Percentiles rank a stretch among this genome's conserved stretches.
Conservation (phyloP, 176 grass and related monocot genomes). For the Cenchrus purpureus region DNA sequence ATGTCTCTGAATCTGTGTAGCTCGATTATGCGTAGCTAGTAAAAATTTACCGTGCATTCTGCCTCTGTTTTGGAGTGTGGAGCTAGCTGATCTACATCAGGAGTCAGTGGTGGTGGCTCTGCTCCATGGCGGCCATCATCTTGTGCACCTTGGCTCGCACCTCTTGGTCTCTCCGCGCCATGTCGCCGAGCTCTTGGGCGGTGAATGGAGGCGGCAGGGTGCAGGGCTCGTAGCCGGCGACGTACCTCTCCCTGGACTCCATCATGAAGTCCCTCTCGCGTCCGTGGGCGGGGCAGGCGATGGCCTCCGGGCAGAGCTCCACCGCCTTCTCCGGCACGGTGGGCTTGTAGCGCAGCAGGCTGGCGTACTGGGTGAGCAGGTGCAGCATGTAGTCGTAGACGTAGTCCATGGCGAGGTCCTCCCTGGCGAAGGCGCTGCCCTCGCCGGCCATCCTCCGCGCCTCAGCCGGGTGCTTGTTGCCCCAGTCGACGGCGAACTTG, state of each 20-base stretch:
- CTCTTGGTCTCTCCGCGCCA: slow-evolving; percentile 14
- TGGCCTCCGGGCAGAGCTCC: slow-evolving; percentile 63
- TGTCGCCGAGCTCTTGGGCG: slow-evolving; percentile 34
- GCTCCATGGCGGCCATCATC: not conserved
- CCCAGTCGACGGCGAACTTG: slow-evolving; percentile 81
- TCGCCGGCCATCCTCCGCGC: slow-evolving; percentile 48
- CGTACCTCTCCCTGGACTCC: slow-evolving; percentile 69
- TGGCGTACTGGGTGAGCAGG: slow-evolving; percentile 66
- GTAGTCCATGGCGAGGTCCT: slow-evolving; percentile 72
- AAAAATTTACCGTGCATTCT: too few relatives aligned
- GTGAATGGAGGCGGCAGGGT: slow-evolving; percentile 60
- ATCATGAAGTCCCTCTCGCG: slow-evolving; percentile 51
- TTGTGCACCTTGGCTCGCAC: slow-evolving; percentile 24
- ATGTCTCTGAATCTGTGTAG: too few relatives aligned
- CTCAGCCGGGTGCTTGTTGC: slow-evolving; percentile 63
- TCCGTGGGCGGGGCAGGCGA: slow-evolving; percentile 50
- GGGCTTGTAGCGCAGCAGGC: slow-evolving; percentile 75
- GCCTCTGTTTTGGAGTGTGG: too few relatives aligned
- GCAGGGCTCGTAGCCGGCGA: slow-evolving; percentile 56
- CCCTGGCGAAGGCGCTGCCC: slow-evolving; percentile 58
- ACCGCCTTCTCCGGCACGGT: slow-evolving; percentile 69
- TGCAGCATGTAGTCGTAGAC: slow-evolving; percentile 98
- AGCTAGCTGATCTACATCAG: too few relatives aligned
- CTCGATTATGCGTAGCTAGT: too few relatives aligned
- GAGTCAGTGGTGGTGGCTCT: too few relatives aligned